These are phyloP conservation scores for Metarhizium robertsii DNA, from an alignment of 2,329 filamentous ascomycete genomes.

Conservation along the genomic window DNA sequence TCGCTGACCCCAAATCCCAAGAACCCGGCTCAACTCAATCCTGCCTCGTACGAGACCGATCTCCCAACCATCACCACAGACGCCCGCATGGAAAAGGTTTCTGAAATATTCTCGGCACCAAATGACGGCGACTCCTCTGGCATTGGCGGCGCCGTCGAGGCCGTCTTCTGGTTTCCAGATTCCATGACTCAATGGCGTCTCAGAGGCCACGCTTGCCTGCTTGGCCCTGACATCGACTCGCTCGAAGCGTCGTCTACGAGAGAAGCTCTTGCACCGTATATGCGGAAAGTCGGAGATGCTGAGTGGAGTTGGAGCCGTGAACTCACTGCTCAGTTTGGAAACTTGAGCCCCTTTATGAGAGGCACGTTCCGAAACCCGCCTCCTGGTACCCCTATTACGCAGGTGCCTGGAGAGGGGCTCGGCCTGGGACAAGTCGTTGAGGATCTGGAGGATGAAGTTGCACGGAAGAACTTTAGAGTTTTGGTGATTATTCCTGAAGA, in stretches of 20 bases:
- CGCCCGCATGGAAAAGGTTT: slow-evolving; percentile 73
- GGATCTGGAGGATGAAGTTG: slow-evolving; percentile 59
- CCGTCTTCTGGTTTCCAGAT: slow-evolving; percentile 69
- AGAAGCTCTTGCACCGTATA: slow-evolving; percentile 49
- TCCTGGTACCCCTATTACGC: slow-evolving; percentile 51
- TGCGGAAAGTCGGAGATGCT: slow-evolving; percentile 35
- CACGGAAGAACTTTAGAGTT: slow-evolving; percentile 69
- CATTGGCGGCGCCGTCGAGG: slow-evolving; percentile 67
- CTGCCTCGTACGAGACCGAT: slow-evolving; percentile 61
- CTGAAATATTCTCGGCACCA: slow-evolving; percentile 47
- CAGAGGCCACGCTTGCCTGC: slow-evolving; percentile 64
- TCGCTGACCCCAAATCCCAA: slow-evolving; percentile 61
- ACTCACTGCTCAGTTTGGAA: slow-evolving; percentile 82
- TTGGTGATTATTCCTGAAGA: slow-evolving; percentile 72
- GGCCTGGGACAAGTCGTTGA: slow-evolving; percentile 55
- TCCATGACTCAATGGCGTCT: slow-evolving; percentile 76
- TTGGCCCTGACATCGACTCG: slow-evolving; percentile 58
- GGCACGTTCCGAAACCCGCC: slow-evolving; percentile 65
- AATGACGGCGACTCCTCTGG: slow-evolving; percentile 38
- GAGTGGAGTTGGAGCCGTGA: slow-evolving; percentile 68
- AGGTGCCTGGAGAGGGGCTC: slow-evolving; percentile 33
- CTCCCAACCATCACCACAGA: slow-evolving; percentile 81
- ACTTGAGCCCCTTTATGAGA: slow-evolving; percentile 72
- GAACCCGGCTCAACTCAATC: slow-evolving; percentile 66
- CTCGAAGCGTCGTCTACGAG: slow-evolving; percentile 38